These are phyloP conservation scores for Basipetospora chlamydospora DNA, from an alignment of 2,329 filamentous ascomycete genomes.

Conservation along the genomic window DNA sequence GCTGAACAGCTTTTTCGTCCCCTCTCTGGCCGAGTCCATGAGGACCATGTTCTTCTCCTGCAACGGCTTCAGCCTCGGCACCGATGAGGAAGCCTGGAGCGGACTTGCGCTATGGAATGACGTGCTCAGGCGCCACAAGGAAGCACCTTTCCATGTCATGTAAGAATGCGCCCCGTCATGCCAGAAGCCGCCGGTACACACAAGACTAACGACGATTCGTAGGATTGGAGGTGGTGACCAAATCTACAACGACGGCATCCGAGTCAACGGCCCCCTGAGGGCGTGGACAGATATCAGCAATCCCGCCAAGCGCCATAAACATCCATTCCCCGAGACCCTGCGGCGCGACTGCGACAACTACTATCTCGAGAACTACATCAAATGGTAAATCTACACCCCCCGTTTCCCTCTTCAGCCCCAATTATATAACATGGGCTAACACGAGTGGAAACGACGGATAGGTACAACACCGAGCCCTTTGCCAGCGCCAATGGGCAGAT, in stretches of 20 bases:
- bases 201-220: neutral
- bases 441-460: too few relatives aligned
- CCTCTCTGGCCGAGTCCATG: slow-evolving; percentile 74
- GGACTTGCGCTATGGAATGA: slow-evolving; percentile 94
- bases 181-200: neutral
- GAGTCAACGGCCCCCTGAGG: slow-evolving; percentile 68
- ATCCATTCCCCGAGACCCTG: slow-evolving; percentile 63
- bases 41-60: slow-evolving; percentile 98
- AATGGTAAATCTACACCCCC: slow-evolving; percentile 45
- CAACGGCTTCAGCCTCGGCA: slow-evolving; percentile 87
- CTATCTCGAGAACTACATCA: slow-evolving; percentile 80
- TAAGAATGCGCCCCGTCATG: too few relatives aligned
- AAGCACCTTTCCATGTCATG: slow-evolving; percentile 84
- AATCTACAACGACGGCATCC: slow-evolving; percentile 89
- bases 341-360: slow-evolving; percentile 77
- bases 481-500: slow-evolving; percentile 80
- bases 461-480: slow-evolving; percentile 69
- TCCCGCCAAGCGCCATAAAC: slow-evolving; percentile 64
- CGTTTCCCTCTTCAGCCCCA: too few relatives aligned
- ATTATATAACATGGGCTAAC: too few relatives aligned
- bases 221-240: slow-evolving; percentile 79
- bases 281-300: slow-evolving; percentile 76
- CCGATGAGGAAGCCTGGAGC: slow-evolving; percentile 72
- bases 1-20: slow-evolving; percentile 68
- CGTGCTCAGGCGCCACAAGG: slow-evolving; percentile 67